phyloP scores from a whole-genome alignment of 1,284 basidiomycete species.

The Ganoderma leucocontextum region DNA sequence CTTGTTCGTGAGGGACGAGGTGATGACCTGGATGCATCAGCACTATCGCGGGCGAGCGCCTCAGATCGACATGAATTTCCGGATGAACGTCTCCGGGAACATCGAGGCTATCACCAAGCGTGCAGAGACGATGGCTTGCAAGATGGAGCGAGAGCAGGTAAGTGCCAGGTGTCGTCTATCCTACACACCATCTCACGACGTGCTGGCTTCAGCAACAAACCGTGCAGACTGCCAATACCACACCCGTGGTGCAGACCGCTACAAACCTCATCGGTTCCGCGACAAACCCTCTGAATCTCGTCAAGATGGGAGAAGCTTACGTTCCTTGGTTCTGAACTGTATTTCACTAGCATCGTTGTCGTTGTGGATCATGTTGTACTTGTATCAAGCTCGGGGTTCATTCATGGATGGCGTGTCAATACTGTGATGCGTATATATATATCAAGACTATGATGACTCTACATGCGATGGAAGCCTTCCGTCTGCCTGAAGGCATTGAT shows the following conservation, averaged over 20 bases:
- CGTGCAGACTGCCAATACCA: slow-evolving; percentile 48
- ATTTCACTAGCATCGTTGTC: not conserved
- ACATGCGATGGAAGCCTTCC: slow-evolving; percentile 61
- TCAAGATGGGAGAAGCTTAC: slow-evolving; percentile 83
- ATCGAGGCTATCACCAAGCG: slow-evolving; percentile 87
- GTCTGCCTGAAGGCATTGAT: slow-evolving; percentile 82
- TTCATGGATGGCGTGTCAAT: slow-evolving; percentile 23
- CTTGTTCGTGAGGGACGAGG: slow-evolving; percentile 94
- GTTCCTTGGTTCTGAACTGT: slow-evolving; percentile 82
- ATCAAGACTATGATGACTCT: slow-evolving; percentile 11
- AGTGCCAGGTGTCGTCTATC: not conserved
- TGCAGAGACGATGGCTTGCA: slow-evolving; percentile 88
- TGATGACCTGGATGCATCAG: slow-evolving; percentile 72
- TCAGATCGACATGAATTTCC: slow-evolving; percentile 68
- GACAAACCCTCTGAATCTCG: slow-evolving; percentile 79
- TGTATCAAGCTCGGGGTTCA: slow-evolving; percentile 14
- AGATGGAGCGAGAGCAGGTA: slow-evolving; percentile 83
- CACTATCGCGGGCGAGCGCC: slow-evolving; percentile 57
- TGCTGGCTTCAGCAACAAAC: slow-evolving; percentile 29
- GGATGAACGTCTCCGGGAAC: slow-evolving; percentile 75
- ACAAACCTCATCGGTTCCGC: slow-evolving; percentile 84
- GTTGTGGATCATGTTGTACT: slow-evolving; percentile 11
- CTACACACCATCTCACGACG: not conserved
- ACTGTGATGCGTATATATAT: slow-evolving; percentile 20
- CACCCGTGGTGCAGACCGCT: slow-evolving; percentile 83